Evolutionary conservation across 2,329 filamentous ascomycete genomes (phyloP).

Genomic region (Fusarium pseudocircinatum): DNA sequence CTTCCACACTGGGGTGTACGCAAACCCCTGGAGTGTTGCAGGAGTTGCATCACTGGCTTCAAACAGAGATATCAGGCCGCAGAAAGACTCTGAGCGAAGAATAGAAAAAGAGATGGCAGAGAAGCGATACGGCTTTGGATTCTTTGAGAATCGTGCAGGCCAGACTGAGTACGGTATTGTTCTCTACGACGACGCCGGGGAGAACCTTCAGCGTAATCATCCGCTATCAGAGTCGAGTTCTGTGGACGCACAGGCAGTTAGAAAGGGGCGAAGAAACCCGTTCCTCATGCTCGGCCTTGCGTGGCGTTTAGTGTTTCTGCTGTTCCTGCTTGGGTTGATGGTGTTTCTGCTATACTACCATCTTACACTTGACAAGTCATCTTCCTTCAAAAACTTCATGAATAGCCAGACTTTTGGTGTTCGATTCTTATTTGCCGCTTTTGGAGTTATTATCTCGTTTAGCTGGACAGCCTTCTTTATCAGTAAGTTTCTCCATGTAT

Average conservation of each 20-base stretch:
- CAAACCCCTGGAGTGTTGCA: slow-evolving; percentile 48
- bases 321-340: slow-evolving; percentile 49
- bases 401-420: slow-evolving; percentile 55
- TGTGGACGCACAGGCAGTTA: slow-evolving; percentile 11
- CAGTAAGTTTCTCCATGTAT: slow-evolving; percentile 19
- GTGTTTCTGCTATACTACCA: slow-evolving; percentile 54
- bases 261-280: slow-evolving; percentile 36
- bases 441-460: slow-evolving; percentile 55
- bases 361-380: slow-evolving; percentile 43
- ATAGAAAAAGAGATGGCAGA: slow-evolving; percentile 41
- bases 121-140: slow-evolving; percentile 41
- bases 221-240: slow-evolving; percentile 31
- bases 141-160: slow-evolving; percentile 33
- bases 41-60: slow-evolving; percentile 40
- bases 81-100: slow-evolving; percentile 30
- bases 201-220: slow-evolving; percentile 12
- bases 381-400: slow-evolving; percentile 51
- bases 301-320: slow-evolving; percentile 49
- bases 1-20: slow-evolving; percentile 37
- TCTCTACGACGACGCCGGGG: slow-evolving; percentile 33
- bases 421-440: slow-evolving; percentile 54
- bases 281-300: slow-evolving; percentile 50
- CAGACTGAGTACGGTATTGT: slow-evolving; percentile 41
- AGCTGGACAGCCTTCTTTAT: slow-evolving; percentile 55
- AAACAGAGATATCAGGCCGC: slow-evolving; percentile 36